Evolutionary conservation across 192 early-diverging fungal genomes (phyloP).

Genomic region (Kappamyces sp.): DNA sequence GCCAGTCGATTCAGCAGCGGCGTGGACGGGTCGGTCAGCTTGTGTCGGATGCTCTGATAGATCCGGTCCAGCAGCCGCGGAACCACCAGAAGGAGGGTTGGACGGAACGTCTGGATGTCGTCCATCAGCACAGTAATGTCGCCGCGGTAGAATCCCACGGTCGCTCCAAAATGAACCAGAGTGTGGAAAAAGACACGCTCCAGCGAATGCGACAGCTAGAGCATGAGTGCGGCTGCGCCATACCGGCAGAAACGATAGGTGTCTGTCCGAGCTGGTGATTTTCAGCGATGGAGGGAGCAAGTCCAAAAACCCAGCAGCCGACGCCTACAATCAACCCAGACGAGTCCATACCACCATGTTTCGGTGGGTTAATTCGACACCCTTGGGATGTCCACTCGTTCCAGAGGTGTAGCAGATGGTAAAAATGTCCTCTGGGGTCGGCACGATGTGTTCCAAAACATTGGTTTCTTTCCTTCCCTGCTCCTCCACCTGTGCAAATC

Average conservation of each 20-base stretch:
- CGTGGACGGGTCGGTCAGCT: slow-evolving; percentile 10
- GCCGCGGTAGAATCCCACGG: slow-evolving; percentile 70
- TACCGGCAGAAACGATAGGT: slow-evolving; percentile 1
- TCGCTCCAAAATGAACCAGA: slow-evolving; percentile 48
- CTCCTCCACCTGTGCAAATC: slow-evolving; percentile 22
- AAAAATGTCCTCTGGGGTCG: slow-evolving; percentile 59
- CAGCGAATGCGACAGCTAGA: neutral
- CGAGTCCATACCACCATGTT: neutral
- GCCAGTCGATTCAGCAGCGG: slow-evolving; percentile 28
- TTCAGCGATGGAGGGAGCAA: slow-evolving; percentile 11
- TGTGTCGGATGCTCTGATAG: slow-evolving; percentile 67
- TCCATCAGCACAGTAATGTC: slow-evolving; percentile 69
- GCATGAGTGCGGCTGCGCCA: too few relatives aligned
- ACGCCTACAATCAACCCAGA: neutral
- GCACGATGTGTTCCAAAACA: slow-evolving; percentile 47
- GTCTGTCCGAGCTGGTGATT: slow-evolving; percentile 3
- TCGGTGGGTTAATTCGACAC: slow-evolving; percentile 19
- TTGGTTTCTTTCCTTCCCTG: slow-evolving; percentile 10
- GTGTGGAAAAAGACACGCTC: slow-evolving; percentile 9
- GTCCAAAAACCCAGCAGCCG: slow-evolving; percentile 13
- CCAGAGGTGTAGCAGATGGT: slow-evolving; percentile 67
- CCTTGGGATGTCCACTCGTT: slow-evolving; percentile 43
- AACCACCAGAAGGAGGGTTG: slow-evolving; percentile 76
- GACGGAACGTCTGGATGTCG: slow-evolving; percentile 72
- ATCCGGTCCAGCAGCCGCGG: slow-evolving; percentile 86